A percentile compares a stretch with the other conserved stretches of the same genome.
Evolutionary conservation across 164 flowering plant species (phyloP).

Genomic region (Stephania japonica): DNA sequence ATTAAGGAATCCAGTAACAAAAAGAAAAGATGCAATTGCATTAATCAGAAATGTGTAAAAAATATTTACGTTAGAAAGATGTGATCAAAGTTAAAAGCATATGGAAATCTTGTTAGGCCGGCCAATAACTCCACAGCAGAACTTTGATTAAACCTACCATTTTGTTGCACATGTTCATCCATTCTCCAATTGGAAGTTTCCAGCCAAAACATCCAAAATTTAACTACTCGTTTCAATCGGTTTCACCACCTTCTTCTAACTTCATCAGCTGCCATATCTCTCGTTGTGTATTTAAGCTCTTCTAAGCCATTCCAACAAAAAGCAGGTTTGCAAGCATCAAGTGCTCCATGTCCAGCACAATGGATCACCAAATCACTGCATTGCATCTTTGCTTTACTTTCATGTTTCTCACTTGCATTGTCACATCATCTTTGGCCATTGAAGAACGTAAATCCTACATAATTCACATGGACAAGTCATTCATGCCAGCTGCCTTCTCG

Average conservation of each 20-base stretch:
- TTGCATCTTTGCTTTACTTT: background rate
- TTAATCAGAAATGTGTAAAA: too few relatives aligned
- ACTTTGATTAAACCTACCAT: background rate
- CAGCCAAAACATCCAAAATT: background rate
- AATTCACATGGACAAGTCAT: constrained; percentile 30
- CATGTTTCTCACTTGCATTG: constrained; percentile 1
- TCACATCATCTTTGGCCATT: background rate
- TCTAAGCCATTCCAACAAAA: too few relatives aligned
- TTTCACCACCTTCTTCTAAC: background rate
- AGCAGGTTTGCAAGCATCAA: background rate
- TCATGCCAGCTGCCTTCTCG: constrained; percentile 21
- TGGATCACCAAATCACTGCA: background rate
- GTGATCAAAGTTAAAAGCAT: background rate
- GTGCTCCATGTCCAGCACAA: background rate
- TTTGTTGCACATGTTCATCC: background rate
- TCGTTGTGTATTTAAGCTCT: background rate
- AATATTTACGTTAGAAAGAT: too few relatives aligned
- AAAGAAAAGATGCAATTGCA: too few relatives aligned
- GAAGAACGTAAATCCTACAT: constrained; percentile 20
- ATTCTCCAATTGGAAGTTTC: background rate
- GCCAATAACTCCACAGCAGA: background rate
- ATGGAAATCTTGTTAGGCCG: background rate
- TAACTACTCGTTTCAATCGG: background rate
- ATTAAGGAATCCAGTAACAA: too few relatives aligned
- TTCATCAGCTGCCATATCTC: background rate